Conservation (phyloP, 2,329 filamentous ascomycete species). For the Hortaea sp. region DNA sequence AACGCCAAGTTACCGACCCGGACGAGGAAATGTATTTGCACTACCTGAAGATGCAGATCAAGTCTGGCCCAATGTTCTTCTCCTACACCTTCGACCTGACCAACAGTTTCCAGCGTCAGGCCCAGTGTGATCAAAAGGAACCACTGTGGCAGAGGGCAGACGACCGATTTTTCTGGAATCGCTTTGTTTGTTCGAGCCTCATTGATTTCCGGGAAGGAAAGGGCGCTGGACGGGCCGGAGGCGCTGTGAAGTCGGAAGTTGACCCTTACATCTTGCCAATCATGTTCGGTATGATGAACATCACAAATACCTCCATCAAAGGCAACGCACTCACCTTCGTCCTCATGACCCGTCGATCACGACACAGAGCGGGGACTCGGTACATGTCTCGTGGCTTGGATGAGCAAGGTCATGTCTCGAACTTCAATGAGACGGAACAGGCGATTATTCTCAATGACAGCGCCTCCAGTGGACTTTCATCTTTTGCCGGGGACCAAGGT, state of each 20-base stretch:
- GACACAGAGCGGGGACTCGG: conserved; percentile 79
- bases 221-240: conserved; percentile 48
- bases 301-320: conserved; percentile 78
- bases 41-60: conserved; percentile 71
- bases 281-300: conserved; percentile 93
- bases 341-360: conserved; percentile 79
- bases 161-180: conserved; percentile 98
- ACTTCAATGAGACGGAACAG: conserved; percentile 98
- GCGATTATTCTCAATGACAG: conserved; percentile 79
- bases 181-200: conserved; percentile 79
- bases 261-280: conserved; percentile 93
- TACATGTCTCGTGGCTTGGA: conserved; percentile 94
- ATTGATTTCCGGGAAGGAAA: conserved; percentile 72
- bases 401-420: conserved; percentile 88
- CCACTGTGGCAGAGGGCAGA: conserved; percentile 89
- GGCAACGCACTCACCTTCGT: conserved; percentile 72
- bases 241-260: conserved; percentile 60
- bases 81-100: conserved; percentile 96
- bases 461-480: conserved; percentile 59
- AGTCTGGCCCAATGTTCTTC: conserved; percentile 87
- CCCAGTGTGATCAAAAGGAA: conserved; percentile 57
- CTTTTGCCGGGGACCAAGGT: conserved; percentile 66
- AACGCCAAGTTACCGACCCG: conserved; percentile 79
- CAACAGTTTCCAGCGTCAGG: conserved; percentile 91
- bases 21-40: conserved; percentile 88